These are phyloP conservation scores for Didymella segeticola DNA, from an alignment of 2,329 filamentous ascomycete genomes.

Conservation along the genomic window DNA sequence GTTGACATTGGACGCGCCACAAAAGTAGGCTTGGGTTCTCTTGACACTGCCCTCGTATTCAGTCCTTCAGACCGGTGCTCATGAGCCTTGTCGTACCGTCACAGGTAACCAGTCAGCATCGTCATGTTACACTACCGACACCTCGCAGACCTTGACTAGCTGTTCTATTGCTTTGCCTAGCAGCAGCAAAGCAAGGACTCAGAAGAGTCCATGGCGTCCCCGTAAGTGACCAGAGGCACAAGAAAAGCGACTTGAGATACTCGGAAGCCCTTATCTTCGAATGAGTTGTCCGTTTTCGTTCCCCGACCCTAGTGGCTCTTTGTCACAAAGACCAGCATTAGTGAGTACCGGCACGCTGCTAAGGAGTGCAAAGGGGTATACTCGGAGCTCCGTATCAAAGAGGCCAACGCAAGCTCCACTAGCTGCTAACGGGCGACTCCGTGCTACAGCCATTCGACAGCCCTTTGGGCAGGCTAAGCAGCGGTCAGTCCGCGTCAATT, in stretches of 20 bases:
- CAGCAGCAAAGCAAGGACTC: neutral
- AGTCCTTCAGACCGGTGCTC: slow-evolving; percentile 3
- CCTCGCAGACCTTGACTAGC: slow-evolving; percentile 1
- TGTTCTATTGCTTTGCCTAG: neutral
- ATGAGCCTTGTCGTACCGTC: slow-evolving; percentile 2
- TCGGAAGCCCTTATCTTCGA: neutral
- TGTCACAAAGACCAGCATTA: slow-evolving; percentile 6
- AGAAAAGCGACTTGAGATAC: slow-evolving; percentile 3
- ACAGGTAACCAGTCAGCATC: slow-evolving; percentile 11
- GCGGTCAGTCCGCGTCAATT: slow-evolving; percentile 9
- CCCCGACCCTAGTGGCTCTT: slow-evolving; percentile 7
- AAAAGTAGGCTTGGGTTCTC: neutral
- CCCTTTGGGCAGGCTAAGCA: slow-evolving; percentile 1
- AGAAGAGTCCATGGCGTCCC: neutral
- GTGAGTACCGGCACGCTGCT: slow-evolving; percentile 2
- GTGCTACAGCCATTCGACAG: slow-evolving; percentile 6
- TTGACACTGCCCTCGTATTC: slow-evolving; percentile 1
- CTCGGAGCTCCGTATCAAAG: neutral
- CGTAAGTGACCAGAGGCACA: slow-evolving; percentile 14
- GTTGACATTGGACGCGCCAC: neutral
- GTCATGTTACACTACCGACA: slow-evolving; percentile 3
- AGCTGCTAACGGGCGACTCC: slow-evolving; percentile 15
- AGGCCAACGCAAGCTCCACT: slow-evolving; percentile 15
- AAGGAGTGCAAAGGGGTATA: neutral
- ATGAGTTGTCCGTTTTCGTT: slow-evolving; percentile 6